Evolutionary conservation across 2,329 filamentous ascomycete species (phyloP), one percentile per base, ranked within the genome.

Genomic region (Fusarium phyllophilum): DNA sequence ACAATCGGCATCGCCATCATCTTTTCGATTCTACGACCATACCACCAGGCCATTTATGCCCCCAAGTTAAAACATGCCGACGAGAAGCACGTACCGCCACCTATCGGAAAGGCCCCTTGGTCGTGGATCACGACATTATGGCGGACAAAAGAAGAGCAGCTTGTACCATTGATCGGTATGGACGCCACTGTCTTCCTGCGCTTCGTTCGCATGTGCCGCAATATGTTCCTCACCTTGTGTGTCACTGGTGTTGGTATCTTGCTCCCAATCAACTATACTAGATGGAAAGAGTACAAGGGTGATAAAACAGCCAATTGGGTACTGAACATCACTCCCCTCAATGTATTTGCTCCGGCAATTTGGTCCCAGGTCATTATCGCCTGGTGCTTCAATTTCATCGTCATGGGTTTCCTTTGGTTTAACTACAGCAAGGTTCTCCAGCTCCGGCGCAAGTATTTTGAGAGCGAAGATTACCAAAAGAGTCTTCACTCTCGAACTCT

Each of bases 21-120:
- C 74, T 99, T 98, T 87, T 97, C 94, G 72, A 86, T 98, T 77
- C 87, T 98, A 62, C 93, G 96, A 69, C 96, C 96, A 10, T 95
- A 95, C 83, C 96, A 98, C 82, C 93, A 92, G 63, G 89, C 96
- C 76, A 94, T 99, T 54, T 99, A 99, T 84, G 95, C 96, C 8
- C 96, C 96, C 45, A 96, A 97, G 81, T 87, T 97, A 55, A 97
- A 97, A 81, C 92, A 98, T 86, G 93, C 94, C 80, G 96, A 98
- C 81, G 91, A 94, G 76, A 94, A 93, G 82, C 95, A 97, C 84
- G 90, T 93, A 15, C 96, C 96, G 24, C 96, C 96, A 18, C 91
- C 93, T 2, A 88, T 98, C 78, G 94, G 93, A 63, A 97, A 93
- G 79, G 93, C 94, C n/a, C 85, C 96, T 15, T 95, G 97, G 80